These are phyloP conservation scores for Yamadazyma atmosphaerica DNA, from an alignment of 1,139 yeast species.

Conservation along the genomic window DNA sequence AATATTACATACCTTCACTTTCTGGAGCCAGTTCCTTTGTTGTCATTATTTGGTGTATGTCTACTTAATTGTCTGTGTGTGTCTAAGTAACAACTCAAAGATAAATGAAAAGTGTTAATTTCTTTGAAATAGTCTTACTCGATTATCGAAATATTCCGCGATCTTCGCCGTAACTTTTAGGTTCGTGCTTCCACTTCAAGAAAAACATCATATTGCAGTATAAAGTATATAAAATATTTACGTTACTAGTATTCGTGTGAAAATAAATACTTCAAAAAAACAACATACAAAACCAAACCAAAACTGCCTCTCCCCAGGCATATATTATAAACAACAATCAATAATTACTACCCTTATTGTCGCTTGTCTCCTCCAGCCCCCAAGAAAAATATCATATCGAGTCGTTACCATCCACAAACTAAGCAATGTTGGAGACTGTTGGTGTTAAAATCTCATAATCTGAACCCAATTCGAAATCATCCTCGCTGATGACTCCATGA, in stretches of 20 bases:
- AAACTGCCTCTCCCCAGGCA: neutral
- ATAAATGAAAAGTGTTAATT: too few relatives aligned
- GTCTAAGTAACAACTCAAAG: too few relatives aligned
- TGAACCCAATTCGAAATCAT: slow-evolving; percentile 27
- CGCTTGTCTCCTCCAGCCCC: too few relatives aligned
- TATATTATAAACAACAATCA: neutral
- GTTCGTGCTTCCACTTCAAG: too few relatives aligned
- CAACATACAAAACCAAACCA: neutral
- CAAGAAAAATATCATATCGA: neutral
- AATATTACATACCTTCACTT: slow-evolving; percentile 44
- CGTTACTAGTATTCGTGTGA: too few relatives aligned
- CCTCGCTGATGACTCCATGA: slow-evolving; percentile 14
- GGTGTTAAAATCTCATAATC: slow-evolving; percentile 45
- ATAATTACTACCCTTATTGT: neutral
- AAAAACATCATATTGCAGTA: neutral
- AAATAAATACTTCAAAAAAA: neutral
- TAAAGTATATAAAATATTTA: too few relatives aligned
- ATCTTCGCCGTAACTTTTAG: too few relatives aligned
- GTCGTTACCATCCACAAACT: neutral
- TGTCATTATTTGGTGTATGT: slow-evolving; percentile 7
- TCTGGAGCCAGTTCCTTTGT: slow-evolving; percentile 38
- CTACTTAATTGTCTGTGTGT: too few relatives aligned
- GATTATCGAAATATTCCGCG: neutral
- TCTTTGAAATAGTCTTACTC: too few relatives aligned
- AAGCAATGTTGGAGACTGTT: slow-evolving; percentile 9